Percentiles rank a stretch among this genome's conserved stretches.
Evolutionary conservation across 192 early-diverging fungal species (phyloP).

Genomic region (Backusella morwellensis): DNA sequence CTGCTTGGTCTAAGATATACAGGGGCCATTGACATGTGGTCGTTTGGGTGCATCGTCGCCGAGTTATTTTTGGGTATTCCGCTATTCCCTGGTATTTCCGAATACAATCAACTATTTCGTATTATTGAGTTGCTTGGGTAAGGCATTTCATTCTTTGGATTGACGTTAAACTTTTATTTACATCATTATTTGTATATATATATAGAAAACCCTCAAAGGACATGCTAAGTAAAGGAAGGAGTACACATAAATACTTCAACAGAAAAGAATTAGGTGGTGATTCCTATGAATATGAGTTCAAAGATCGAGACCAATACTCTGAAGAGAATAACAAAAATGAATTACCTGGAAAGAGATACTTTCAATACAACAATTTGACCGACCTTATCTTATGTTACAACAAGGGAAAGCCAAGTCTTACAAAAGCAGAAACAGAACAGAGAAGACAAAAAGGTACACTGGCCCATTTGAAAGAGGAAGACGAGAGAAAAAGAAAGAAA

Average conservation of each 20-base stretch:
- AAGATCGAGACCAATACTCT: conserved; percentile 12
- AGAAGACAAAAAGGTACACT: not conserved
- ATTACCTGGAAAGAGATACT: not conserved
- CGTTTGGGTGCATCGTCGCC: conserved; percentile 95
- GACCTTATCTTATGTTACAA: conserved; percentile 11
- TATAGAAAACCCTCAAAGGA: conserved; percentile 71
- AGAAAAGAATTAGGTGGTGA: conserved; percentile 47
- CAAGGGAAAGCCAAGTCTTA: not conserved
- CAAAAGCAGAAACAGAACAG: not conserved
- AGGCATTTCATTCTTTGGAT: not conserved
- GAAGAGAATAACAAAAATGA: conserved; percentile 15
- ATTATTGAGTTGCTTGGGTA: conserved; percentile 93
- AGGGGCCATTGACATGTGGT: conserved; percentile 98
- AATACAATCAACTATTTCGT: conserved; percentile 92
- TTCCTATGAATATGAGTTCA: conserved; percentile 12
- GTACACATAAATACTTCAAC: conserved; percentile 84
- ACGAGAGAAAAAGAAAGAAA: not conserved
- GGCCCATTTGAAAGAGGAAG: not conserved
- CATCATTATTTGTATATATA: not conserved
- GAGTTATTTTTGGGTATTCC: conserved; percentile 96
- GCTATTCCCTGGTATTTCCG: conserved; percentile 92
- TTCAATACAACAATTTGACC: not conserved
- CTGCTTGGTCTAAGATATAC: conserved; percentile 90
- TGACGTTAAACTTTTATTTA: not conserved
- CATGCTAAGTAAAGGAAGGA: conserved; percentile 92